phyloP scores from a whole-genome alignment of 176 grass and related monocot genomes.

The Alloteropsis semialata region DNA sequence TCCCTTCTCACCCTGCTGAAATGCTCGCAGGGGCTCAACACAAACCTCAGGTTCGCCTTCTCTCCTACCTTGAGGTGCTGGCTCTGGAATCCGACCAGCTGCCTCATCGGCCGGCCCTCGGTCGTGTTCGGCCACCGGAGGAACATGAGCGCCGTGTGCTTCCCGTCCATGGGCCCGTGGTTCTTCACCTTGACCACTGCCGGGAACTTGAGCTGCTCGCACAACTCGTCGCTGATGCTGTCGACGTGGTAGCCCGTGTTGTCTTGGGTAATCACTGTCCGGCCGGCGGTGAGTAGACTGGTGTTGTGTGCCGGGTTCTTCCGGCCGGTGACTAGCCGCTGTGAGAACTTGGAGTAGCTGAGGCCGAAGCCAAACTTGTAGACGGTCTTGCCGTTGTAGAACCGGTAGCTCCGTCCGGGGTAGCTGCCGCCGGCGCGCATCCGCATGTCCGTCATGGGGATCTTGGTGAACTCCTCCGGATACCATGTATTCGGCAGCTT shows the following conservation, averaged over 20 bases:
- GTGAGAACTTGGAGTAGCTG: conserved; percentile 58
- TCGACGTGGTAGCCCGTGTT: conserved; percentile 9
- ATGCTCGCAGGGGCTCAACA: conserved; percentile 57
- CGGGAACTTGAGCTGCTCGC: conserved; percentile 48
- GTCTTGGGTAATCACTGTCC: too few species aligned
- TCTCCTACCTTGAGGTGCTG: conserved; percentile 49
- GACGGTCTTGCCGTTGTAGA: conserved; percentile 56
- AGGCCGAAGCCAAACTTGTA: conserved; percentile 69
- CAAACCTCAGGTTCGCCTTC: conserved; percentile 30
- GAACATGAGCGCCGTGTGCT: conserved; percentile 61
- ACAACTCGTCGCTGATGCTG: conserved; percentile 10
- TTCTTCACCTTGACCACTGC: conserved; percentile 45
- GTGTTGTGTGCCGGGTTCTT: not conserved
- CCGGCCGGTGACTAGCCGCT: not conserved
- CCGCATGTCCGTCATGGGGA: conserved; percentile 79
- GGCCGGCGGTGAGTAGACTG: not conserved
- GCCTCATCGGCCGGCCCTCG: conserved; percentile 19
- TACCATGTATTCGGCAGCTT: conserved; percentile 79
- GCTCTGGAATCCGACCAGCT: conserved; percentile 54
- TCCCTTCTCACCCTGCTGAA: conserved; percentile 49
- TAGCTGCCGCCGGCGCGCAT: conserved; percentile 65
- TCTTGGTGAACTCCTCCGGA: conserved; percentile 54
- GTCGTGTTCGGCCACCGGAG: conserved; percentile 30
- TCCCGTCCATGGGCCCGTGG: conserved; percentile 66
- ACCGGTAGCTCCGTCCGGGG: conserved; percentile 75